Evolutionary conservation across 139 green algal species (phyloP).

Genomic region (Chlamydomonas eustigma): DNA sequence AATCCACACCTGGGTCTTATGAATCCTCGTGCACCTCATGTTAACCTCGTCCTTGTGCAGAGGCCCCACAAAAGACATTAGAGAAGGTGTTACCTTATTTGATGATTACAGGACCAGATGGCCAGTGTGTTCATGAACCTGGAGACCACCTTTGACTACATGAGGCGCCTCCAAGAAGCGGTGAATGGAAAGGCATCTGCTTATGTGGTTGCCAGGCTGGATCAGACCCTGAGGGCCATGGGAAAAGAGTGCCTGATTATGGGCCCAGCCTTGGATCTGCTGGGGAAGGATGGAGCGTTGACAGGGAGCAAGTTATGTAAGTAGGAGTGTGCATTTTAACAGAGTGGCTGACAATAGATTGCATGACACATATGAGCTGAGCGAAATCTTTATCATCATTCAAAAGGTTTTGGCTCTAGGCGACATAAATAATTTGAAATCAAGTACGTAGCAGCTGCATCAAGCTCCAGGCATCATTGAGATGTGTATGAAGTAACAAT

Average conservation of each 20-base stretch:
- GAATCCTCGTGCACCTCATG: too few species aligned
- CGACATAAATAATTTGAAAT: too few species aligned
- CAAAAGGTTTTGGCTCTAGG: too few species aligned
- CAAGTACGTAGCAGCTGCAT: too few species aligned
- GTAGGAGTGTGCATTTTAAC: background rate
- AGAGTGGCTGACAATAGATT: background rate
- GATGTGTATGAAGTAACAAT: too few species aligned
- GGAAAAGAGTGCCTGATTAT: background rate
- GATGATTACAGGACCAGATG: conserved; percentile 28
- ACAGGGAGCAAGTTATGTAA: background rate
- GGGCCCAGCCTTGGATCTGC: background rate
- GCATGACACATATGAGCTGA: background rate
- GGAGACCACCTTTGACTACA: conserved; percentile 26
- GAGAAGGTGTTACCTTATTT: background rate
- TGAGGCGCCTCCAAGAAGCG: conserved; percentile 30
- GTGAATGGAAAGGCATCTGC: conserved; percentile 28
- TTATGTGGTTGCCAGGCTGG: conserved; percentile 14
- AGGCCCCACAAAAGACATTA: background rate
- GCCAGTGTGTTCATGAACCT: conserved; percentile 26
- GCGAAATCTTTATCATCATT: too few species aligned
- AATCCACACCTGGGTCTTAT: too few species aligned
- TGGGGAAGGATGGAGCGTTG: background rate
- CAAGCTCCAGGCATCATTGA: too few species aligned
- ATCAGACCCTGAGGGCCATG: conserved; percentile 12
- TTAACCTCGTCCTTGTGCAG: too few species aligned